Evolutionary conservation across 2,329 filamentous ascomycete genomes (phyloP).

Genomic region (Tolypocladium sp.): DNA sequence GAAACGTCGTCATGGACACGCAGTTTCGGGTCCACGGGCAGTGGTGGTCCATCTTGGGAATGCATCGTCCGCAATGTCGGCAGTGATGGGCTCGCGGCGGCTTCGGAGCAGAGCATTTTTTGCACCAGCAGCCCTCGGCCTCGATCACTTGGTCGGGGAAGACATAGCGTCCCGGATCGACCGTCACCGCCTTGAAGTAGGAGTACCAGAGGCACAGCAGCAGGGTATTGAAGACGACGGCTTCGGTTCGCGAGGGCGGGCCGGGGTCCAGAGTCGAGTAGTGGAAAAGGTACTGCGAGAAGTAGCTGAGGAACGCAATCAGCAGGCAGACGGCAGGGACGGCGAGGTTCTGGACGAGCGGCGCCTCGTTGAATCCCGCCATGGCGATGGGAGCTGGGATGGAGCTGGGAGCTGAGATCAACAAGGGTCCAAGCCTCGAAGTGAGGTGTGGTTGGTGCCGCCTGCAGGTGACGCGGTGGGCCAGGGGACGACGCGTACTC

Average conservation of each 20-base stretch:
- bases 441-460: not conserved
- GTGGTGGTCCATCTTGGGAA: slow-evolving; percentile 79
- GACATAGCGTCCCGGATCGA: slow-evolving; percentile 47
- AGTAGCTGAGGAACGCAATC: slow-evolving; percentile 61
- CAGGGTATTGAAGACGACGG: slow-evolving; percentile 56
- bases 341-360: slow-evolving; percentile 45
- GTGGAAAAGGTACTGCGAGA: slow-evolving; percentile 62
- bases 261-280: slow-evolving; percentile 47
- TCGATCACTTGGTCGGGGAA: slow-evolving; percentile 29
- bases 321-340: slow-evolving; percentile 60
- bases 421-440: not conserved
- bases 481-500: not conserved
- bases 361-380: slow-evolving; percentile 32
- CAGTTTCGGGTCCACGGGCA: slow-evolving; percentile 82
- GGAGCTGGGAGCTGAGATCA: not conserved
- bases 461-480: not conserved
- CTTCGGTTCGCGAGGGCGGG: slow-evolving; percentile 47
- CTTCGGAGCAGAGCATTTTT: slow-evolving; percentile 65
- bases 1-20: slow-evolving; percentile 72
- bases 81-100: slow-evolving; percentile 77
- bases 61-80: slow-evolving; percentile 62
- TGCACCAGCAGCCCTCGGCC: slow-evolving; percentile 52
- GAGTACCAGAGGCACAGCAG: slow-evolving; percentile 57
- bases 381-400: slow-evolving; percentile 19
- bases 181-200: slow-evolving; percentile 53